Base-by-base conservation (phyloP, 352 stramenopile species). In the Pythium vanterpoolii region DNA sequence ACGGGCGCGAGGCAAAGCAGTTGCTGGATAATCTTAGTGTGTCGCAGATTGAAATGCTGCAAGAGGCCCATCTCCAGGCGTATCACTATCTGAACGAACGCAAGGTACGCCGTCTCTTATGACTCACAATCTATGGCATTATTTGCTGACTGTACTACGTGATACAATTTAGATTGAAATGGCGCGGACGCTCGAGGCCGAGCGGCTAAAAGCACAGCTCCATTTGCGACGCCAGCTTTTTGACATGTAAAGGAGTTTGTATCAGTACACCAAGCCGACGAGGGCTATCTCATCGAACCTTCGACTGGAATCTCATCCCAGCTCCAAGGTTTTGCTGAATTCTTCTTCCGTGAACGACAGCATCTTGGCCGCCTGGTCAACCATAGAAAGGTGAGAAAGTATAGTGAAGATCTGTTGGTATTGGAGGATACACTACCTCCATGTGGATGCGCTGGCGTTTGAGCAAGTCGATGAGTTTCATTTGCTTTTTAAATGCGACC, bases 381-480 rank as follows among this genome's bases (percentile, higher is more conserved):
- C 4, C 42, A 18, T 10, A 26, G 16, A 18, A 4, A 48, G 5
- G n/a, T 30, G 9, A 18, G 26, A n/a, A n/a, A n/a, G n/a, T n/a
- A n/a, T n/a, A n/a, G n/a, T n/a, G n/a, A n/a, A n/a, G n/a, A n/a
- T n/a, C n/a, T n/a, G n/a, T n/a, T n/a, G n/a, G n/a, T n/a, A n/a
- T n/a, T n/a, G n/a, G n/a, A n/a, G n/a, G n/a, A n/a, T n/a, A n/a
- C n/a, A n/a, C 7, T 59, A 90, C 78, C 71, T 94, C 84, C 76
- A 94, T 88, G 68, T 94, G 84, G 56, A 94, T 88, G 36, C 83
- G 82, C 62, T 94, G 84, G 11, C 84, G 77, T 46, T 90, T 94
- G 36, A 94, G 74, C 44, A 94, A n/a, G 28, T 93, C 84, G 44
- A 93, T 92, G 31, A 93, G 77, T 56, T 92, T 91, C 74, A 92